Evolutionary conservation across 1,284 basidiomycete species (phyloP).

Genomic region (Polyporus tsugae): DNA sequence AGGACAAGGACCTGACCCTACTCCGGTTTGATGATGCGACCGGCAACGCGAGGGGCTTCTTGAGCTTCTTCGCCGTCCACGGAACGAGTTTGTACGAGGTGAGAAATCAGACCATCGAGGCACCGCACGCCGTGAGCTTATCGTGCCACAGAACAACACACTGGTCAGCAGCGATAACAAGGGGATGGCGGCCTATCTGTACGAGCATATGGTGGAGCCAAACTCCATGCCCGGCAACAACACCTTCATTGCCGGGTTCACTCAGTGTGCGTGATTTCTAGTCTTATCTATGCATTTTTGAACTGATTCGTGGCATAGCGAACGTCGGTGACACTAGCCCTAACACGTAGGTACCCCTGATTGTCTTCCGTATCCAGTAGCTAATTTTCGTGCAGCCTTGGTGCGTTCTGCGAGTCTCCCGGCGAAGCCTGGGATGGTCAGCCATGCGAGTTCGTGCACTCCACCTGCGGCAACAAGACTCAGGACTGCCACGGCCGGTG

Average conservation of each 20-base stretch:
- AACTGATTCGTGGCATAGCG: slow-evolving; percentile 48
- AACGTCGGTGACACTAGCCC: slow-evolving; percentile 83
- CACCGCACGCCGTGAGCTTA: neutral
- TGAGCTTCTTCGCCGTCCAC: slow-evolving; percentile 85
- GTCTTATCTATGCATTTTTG: neutral
- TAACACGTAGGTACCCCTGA: slow-evolving; percentile 64
- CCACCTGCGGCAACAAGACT: slow-evolving; percentile 76
- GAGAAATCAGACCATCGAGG: slow-evolving; percentile 21
- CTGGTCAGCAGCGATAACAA: slow-evolving; percentile 82
- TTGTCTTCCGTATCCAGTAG: neutral
- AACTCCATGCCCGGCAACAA: slow-evolving; percentile 70
- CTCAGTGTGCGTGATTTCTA: slow-evolving; percentile 60
- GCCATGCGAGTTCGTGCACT: slow-evolving; percentile 69
- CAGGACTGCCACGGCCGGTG: slow-evolving; percentile 77
- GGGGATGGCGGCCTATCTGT: slow-evolving; percentile 83
- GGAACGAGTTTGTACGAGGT: slow-evolving; percentile 82
- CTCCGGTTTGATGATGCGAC: slow-evolving; percentile 67
- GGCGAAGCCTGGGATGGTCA: slow-evolving; percentile 72
- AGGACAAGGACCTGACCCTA: slow-evolving; percentile 76
- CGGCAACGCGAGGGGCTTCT: slow-evolving; percentile 68
- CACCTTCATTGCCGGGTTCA: slow-evolving; percentile 79
- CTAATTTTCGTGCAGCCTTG: slow-evolving; percentile 37
- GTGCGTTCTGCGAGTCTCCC: slow-evolving; percentile 81
- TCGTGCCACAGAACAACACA: slow-evolving; percentile 70
- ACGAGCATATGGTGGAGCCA: slow-evolving; percentile 77